Evolutionary conservation across 805 yeast species (phyloP).

Genomic region (Candida fluviatilis): DNA sequence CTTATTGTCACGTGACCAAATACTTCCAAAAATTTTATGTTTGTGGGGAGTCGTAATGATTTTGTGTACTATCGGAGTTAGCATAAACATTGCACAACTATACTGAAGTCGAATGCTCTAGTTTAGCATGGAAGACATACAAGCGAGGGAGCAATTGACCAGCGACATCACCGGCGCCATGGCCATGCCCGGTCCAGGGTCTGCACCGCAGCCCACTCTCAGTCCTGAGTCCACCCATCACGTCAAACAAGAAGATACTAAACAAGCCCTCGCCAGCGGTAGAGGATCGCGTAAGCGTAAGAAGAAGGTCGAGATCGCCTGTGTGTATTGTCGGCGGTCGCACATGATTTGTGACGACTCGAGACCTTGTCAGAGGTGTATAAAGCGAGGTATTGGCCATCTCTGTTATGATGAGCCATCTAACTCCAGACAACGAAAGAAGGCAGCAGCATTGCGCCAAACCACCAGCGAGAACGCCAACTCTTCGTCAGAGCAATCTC

Average conservation of each 20-base stretch:
- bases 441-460: constrained; percentile 24
- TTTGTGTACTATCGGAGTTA: too few relatives aligned
- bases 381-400: constrained; percentile 84
- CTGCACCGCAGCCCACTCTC: neutral
- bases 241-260: constrained; percentile 3
- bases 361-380: constrained; percentile 75
- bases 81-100: too few relatives aligned
- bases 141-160: too few relatives aligned
- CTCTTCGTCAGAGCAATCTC: constrained; percentile 6
- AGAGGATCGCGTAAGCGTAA: constrained; percentile 30
- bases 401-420: constrained; percentile 75
- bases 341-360: constrained; percentile 90
- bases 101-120: too few relatives aligned
- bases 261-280: neutral
- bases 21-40: too few relatives aligned
- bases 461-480: constrained; percentile 8
- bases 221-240: neutral
- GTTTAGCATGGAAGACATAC: too few relatives aligned
- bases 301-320: constrained; percentile 62
- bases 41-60: too few relatives aligned
- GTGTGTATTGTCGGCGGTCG: constrained; percentile 87
- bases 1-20: too few relatives aligned
- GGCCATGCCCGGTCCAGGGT: neutral
- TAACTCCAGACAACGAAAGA: constrained; percentile 36
- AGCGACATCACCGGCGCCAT: too few relatives aligned